These are phyloP conservation scores for Candida glaebosa DNA, from an alignment of 805 yeast genomes.

Conservation along the genomic window DNA sequence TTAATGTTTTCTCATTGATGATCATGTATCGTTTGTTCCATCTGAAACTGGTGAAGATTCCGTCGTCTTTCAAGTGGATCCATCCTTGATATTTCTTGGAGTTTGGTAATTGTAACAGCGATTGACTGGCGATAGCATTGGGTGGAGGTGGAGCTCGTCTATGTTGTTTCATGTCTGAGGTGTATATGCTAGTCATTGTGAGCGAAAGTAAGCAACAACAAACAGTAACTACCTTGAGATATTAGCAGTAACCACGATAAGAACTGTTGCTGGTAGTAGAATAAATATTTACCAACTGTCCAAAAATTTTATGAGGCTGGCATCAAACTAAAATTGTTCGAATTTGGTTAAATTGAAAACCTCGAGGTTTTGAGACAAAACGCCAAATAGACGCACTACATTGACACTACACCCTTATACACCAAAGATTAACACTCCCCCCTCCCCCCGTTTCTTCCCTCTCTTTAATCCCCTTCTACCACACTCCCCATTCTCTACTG, in stretches of 20 bases:
- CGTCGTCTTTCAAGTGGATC: constrained; percentile 92
- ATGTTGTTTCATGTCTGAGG: constrained; percentile 38
- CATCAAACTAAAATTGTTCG: background rate
- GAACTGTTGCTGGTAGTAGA: background rate
- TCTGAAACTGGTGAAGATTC: constrained; percentile 71
- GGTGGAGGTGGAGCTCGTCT: constrained; percentile 47
- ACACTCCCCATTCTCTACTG: no score
- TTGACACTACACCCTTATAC: no score
- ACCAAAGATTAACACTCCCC: no score
- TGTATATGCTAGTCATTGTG: constrained; percentile 37
- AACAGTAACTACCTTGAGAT: background rate
- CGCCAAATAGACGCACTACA: no score
- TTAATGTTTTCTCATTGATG: constrained; percentile 68
- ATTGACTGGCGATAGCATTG: constrained; percentile 5
- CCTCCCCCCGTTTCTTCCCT: no score
- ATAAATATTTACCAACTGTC: no score
- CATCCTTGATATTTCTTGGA: constrained; percentile 61
- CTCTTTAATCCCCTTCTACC: no score
- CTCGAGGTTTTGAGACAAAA: no score
- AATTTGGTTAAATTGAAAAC: background rate
- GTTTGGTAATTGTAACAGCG: constrained; percentile 17
- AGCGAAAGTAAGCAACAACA: background rate
- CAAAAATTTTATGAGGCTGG: background rate
- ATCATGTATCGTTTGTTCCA: constrained; percentile 91
- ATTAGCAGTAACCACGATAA: background rate